These are phyloP conservation scores for Neltuma alba DNA, from an alignment of 306 rosid genomes.

Conservation along the genomic window DNA sequence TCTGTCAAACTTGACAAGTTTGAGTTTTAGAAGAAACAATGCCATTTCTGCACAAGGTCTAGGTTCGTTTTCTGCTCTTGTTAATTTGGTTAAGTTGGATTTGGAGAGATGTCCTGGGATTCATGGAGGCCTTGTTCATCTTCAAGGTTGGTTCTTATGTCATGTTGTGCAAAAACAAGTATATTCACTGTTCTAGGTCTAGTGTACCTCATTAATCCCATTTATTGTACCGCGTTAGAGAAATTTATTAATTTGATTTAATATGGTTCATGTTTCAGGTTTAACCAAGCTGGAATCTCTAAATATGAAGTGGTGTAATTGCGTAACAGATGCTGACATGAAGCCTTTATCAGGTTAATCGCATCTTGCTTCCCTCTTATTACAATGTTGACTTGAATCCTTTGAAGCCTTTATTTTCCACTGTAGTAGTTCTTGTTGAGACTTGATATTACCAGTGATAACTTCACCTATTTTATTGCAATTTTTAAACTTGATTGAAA, in stretches of 20 bases:
- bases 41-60: conserved; percentile 85
- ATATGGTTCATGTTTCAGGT: conserved; percentile 52
- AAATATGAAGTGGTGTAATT: conserved; percentile 93
- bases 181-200: conserved; percentile 3
- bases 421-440: conserved; percentile 19
- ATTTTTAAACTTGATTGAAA: not conserved
- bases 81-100: conserved; percentile 85
- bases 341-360: conserved; percentile 74
- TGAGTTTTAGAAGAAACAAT: conserved; percentile 86
- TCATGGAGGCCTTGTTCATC: conserved; percentile 87
- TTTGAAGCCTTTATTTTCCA: conserved; percentile 6
- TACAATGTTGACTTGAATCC: not conserved
- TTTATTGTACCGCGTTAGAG: not conserved
- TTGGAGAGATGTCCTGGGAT: conserved; percentile 92
- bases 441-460: not conserved
- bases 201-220: not conserved
- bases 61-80: conserved; percentile 63
- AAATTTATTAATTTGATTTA: not conserved
- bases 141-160: conserved; percentile 60
- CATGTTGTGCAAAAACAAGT: not conserved
- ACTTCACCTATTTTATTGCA: not conserved
- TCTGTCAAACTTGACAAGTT: conserved; percentile 73
- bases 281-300: conserved; percentile 84
- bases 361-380: conserved; percentile 29
- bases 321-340: conserved; percentile 85